phyloP scores from a whole-genome alignment of 805 yeast genomes.

The Kluyveromyces siamensis region DNA sequence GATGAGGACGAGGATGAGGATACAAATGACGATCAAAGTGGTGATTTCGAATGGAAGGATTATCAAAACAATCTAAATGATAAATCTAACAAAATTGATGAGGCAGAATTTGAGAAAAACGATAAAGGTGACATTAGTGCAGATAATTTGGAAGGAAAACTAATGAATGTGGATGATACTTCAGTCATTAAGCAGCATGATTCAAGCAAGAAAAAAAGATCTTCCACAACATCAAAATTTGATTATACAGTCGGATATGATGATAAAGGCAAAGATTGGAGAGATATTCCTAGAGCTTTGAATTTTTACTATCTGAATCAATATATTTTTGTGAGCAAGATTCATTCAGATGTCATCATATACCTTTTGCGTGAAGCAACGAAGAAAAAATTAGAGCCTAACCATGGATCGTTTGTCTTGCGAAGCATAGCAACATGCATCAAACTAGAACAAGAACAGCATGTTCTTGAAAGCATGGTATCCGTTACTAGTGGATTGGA shows the following conservation, averaged over 20 bases:
- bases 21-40: constrained; percentile 2
- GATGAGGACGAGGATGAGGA: constrained; percentile 22
- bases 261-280: constrained; percentile 58
- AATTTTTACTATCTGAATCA: constrained; percentile 33
- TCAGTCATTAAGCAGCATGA: background rate
- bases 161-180: too few relatives aligned
- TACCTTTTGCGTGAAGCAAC: constrained; percentile 15
- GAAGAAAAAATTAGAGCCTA: constrained; percentile 8
- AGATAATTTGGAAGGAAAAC: too few relatives aligned
- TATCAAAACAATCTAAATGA: background rate
- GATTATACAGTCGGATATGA: constrained; percentile 40
- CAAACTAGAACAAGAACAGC: constrained; percentile 32
- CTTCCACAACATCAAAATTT: constrained; percentile 28
- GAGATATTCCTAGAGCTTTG: constrained; percentile 57
- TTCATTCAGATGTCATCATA: constrained; percentile 8
- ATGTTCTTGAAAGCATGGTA: constrained; percentile 13
- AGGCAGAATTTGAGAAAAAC: background rate
- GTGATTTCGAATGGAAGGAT: background rate
- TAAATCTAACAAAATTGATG: background rate
- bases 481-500: background rate
- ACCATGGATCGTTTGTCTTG: constrained; percentile 13
- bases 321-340: constrained; percentile 13
- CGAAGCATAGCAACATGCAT: constrained; percentile 46
- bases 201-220: too few relatives aligned
- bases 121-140: background rate